phyloP scores from a whole-genome alignment of 2,329 filamentous ascomycete genomes.

The Rhynchosporium graminicola region DNA sequence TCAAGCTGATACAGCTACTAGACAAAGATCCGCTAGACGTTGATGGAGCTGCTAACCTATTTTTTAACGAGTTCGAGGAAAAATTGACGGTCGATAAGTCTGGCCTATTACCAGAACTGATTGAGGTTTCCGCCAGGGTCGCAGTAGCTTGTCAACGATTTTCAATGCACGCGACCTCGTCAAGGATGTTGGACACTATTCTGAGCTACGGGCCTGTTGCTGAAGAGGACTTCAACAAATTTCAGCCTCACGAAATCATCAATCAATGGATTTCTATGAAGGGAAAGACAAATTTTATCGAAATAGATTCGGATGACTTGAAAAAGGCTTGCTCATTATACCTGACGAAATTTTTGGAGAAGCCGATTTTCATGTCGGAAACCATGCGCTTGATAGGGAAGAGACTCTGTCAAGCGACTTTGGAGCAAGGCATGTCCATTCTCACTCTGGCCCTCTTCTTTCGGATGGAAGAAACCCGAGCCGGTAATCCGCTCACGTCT shows the following conservation, averaged over 20 bases:
- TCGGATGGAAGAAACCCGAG: constrained; percentile 25
- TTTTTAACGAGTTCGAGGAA: constrained; percentile 35
- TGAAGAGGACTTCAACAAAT: constrained; percentile 27
- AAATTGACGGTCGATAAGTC: constrained; percentile 20
- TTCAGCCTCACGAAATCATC: constrained; percentile 30
- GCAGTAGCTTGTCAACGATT: constrained; percentile 23
- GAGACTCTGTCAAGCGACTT: constrained; percentile 31
- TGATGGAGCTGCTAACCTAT: constrained; percentile 28
- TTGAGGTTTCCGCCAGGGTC: constrained; percentile 28
- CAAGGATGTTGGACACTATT: constrained; percentile 31
- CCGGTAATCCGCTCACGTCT: constrained; percentile 5
- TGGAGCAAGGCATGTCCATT: constrained; percentile 27
- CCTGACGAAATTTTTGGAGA: constrained; percentile 31
- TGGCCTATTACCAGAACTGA: constrained; percentile 22
- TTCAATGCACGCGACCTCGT: constrained; percentile 22
- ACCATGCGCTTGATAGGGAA: constrained; percentile 27
- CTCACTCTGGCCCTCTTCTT: constrained; percentile 31
- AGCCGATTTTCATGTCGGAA: constrained; percentile 22
- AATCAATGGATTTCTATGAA: constrained; percentile 18
- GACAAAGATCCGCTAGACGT: constrained; percentile 22
- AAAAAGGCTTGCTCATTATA: constrained; percentile 34
- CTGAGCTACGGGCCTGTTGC: constrained; percentile 26
- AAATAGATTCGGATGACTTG: constrained; percentile 20
- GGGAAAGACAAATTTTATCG: not conserved
- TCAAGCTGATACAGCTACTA: constrained; percentile 30